Evolutionary conservation across 2,329 filamentous ascomycete species (phyloP), one percentile per base, ranked within the genome.

Genomic region (Uncinocarpus reesii): DNA sequence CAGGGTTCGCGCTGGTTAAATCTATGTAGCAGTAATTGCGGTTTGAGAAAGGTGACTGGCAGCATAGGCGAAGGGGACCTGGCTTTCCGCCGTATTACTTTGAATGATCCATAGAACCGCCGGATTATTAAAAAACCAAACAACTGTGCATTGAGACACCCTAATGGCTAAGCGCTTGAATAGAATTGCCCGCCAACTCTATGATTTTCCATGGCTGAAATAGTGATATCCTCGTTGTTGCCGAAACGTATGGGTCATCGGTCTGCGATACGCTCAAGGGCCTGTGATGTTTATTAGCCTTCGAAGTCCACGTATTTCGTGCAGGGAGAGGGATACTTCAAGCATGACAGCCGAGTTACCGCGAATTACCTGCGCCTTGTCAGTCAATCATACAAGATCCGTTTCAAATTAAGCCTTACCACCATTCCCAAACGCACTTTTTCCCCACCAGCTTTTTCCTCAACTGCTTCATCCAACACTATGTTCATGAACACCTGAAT

Each of bases 271-370:
- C 67, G 66, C 53, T 70, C 67, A 13, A 70, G 57, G 32, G 67
- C 67, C 63, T 66, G 47, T 2, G 10, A 24, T 26, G 42, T 28
- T 20, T 49, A 34, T 45, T 48, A 42, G 20, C 29, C 13, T 34
- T 20, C 18, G 13, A 24, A 21, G 7, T 24, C 15, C 35, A 23
- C 21, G 29, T 7, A 18, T 4, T 24, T 21, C 7, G 10, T 34
- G 7, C 4, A 50, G 15, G 18, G 34, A 20, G 15, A 15, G 40
- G 58, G 58, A 41, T 48, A 67, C 86, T 71, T 98, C 93, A 48
- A 98, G 79, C 90, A 98, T 95, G 48, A 98, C 89, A 21, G 98
- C 89, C 1, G 90, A 95, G 71, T 98, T 98, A 55, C 92, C 92
- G 58, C 93, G 86, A 61, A 98, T 95, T 56, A 95, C 85, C 84